Conservation (phyloP, 164 flowering plant genomes). For the Paratinospora sagittata region DNA sequence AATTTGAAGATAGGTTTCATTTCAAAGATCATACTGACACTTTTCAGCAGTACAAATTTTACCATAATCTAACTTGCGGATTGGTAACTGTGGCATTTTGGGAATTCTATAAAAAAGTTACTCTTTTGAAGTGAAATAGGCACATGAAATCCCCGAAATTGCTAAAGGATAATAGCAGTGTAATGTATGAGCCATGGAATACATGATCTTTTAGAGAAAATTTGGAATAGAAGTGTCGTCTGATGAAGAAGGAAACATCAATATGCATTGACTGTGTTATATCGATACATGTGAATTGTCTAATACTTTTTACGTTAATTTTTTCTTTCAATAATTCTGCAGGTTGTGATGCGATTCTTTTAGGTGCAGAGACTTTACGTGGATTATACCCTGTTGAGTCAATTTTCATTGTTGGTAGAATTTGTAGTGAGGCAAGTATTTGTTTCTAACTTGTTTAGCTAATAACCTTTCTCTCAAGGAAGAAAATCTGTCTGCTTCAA, state of each 20-base stretch:
- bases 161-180: neutral
- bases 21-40: no score
- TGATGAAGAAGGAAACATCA: neutral
- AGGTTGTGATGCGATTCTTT: conserved; percentile 89
- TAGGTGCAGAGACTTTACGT: conserved; percentile 87
- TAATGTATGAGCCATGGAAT: neutral
- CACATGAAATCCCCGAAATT: no score
- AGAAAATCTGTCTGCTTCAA: no score
- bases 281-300: neutral
- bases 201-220: neutral
- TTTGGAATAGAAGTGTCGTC: neutral
- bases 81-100: no score
- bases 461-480: neutral
- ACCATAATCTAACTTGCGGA: no score
- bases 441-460: neutral
- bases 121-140: no score
- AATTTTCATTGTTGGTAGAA: conserved; percentile 75
- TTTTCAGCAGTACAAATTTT: no score
- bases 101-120: no score
- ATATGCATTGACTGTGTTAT: neutral
- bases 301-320: neutral
- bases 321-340: conserved; percentile 13
- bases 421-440: conserved; percentile 68
- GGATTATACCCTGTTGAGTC: conserved; percentile 87
- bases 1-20: no score